A percentile compares a stretch with the other conserved stretches of the same genome.
These are phyloP conservation scores for Claviceps maximensis DNA, from an alignment of 2,329 filamentous ascomycete species.

Conservation along the genomic window DNA sequence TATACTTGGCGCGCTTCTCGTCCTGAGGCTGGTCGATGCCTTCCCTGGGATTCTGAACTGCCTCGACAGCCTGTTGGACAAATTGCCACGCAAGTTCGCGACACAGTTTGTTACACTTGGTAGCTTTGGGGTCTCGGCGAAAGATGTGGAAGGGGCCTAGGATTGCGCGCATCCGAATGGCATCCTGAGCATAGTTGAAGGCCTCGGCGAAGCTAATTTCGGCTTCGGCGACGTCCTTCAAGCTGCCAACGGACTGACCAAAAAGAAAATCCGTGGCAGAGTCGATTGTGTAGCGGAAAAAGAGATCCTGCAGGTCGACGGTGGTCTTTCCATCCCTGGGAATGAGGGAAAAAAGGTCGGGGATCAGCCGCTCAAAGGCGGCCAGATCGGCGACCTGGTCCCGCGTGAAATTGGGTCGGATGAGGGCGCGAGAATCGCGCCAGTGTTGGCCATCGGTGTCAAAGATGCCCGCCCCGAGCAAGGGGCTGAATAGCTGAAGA, in stretches of 20 bases:
- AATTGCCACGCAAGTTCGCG: slow-evolving; percentile 28
- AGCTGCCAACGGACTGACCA: slow-evolving; percentile 36
- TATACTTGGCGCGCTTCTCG: slow-evolving; percentile 12
- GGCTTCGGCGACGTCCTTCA: slow-evolving; percentile 6
- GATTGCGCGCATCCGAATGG: slow-evolving; percentile 20
- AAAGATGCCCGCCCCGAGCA: slow-evolving; percentile 30
- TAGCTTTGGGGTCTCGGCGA: slow-evolving; percentile 50
- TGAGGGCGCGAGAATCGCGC: slow-evolving; percentile 24
- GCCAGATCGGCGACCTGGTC: slow-evolving; percentile 30
- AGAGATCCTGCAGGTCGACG: slow-evolving; percentile 32
- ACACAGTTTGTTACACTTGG: slow-evolving; percentile 39
- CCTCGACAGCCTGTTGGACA: slow-evolving; percentile 48
- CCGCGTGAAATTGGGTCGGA: slow-evolving; percentile 27
- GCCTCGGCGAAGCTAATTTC: slow-evolving; percentile 15
- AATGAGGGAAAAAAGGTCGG: slow-evolving; percentile 17
- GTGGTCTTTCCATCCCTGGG: slow-evolving; percentile 16
- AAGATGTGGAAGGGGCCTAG: slow-evolving; percentile 35
- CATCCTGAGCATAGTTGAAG: slow-evolving; percentile 3
- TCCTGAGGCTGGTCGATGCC: slow-evolving; percentile 7
- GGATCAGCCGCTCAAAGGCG: slow-evolving; percentile 20
- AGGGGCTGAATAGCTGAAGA: slow-evolving; percentile 17
- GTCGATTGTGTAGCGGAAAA: slow-evolving; percentile 36
- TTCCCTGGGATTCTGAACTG: slow-evolving; percentile 29
- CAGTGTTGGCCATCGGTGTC: slow-evolving; percentile 11
- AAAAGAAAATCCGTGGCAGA: slow-evolving; percentile 45